Percentiles rank a stretch among this genome's conserved stretches.
Evolutionary conservation across 2,329 filamentous ascomycete genomes (phyloP).

Genomic region (Apiospora saccharicola): DNA sequence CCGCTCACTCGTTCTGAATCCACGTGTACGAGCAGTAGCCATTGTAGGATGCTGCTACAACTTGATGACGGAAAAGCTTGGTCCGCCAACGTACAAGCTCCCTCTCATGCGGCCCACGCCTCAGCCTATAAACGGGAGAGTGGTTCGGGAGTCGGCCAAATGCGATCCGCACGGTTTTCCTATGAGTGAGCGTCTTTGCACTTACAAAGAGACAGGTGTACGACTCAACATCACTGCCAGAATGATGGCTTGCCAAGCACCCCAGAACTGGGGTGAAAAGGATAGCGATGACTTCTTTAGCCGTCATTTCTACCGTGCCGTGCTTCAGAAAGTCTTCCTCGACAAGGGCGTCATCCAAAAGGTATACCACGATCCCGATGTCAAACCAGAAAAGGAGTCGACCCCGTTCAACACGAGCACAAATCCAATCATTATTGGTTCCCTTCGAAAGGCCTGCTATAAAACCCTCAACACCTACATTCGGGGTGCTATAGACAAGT

Average conservation of each 20-base stretch:
- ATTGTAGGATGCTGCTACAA: constrained; percentile 99
- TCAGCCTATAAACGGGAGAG: constrained; percentile 72
- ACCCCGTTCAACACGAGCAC: constrained; percentile 66
- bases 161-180: constrained; percentile 92
- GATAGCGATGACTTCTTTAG: constrained; percentile 92
- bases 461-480: constrained; percentile 78
- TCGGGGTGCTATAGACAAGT: constrained; percentile 79
- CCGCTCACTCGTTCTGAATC: constrained; percentile 83
- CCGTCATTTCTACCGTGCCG: constrained; percentile 88
- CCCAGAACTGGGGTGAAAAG: constrained; percentile 83
- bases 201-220: constrained; percentile 68
- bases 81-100: constrained; percentile 85
- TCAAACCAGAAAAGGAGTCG: constrained; percentile 34
- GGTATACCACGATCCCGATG: constrained; percentile 50
- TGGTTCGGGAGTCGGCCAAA: constrained; percentile 72
- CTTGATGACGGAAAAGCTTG: constrained; percentile 87
- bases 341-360: constrained; percentile 80
- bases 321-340: constrained; percentile 91
- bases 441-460: constrained; percentile 82
- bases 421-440: constrained; percentile 86
- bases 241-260: constrained; percentile 98
- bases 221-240: constrained; percentile 93
- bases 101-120: constrained; percentile 75
- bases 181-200: constrained; percentile 78
- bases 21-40: constrained; percentile 85